Evolutionary conservation across 2,329 filamentous ascomycete species (phyloP), one percentile per base, ranked within the genome.

Genomic region (Celoporthe dispersa): DNA sequence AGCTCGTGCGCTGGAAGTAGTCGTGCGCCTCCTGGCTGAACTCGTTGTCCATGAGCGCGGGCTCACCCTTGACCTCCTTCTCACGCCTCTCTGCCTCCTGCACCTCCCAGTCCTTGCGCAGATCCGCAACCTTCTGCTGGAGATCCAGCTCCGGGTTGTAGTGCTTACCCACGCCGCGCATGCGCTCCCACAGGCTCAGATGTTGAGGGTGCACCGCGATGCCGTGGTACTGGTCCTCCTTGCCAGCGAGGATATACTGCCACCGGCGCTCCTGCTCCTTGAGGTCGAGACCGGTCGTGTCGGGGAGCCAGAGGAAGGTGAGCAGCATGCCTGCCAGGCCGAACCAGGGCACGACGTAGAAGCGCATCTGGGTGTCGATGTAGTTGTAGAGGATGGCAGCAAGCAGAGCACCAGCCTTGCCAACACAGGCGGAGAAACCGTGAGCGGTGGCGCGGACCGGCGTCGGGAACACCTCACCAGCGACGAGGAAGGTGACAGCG

Each of bases 181-280:
- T 80, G 72, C 93, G 91, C 86, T 98, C 95, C 92, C 93, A 98
- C 66, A 94, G 79, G 8, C 92, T 95, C 73, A 98, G 84, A 78
- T 98, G 95, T 80, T 92, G 88, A 63, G 93, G 91, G 85, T 98
- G 94, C 71, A 98, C 90, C 71, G 95, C 95, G 67, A 97, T 91
- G 74, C 95, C 95, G 82, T 97, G 94, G 84, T 98, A 98, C 64
- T 98, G 93, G 39, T 89, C 73, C 74, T 90, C 91, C 71, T 90
- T 89, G 72, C 94, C 94, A 2, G 88, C 85, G 71, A 93, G 91
- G 79, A 98, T 93, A 82, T 91, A 98, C 69, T 86, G 83, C 94
- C 95, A 98, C 77, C 95, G 91, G 73, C 95, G 92, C 83, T 98
- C 95, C 83, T 98, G 94, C 82, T 98, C 95, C 86, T 97, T 97